phyloP scores from a whole-genome alignment of 2,329 filamentous ascomycete species.

The Moelleriella libera region DNA sequence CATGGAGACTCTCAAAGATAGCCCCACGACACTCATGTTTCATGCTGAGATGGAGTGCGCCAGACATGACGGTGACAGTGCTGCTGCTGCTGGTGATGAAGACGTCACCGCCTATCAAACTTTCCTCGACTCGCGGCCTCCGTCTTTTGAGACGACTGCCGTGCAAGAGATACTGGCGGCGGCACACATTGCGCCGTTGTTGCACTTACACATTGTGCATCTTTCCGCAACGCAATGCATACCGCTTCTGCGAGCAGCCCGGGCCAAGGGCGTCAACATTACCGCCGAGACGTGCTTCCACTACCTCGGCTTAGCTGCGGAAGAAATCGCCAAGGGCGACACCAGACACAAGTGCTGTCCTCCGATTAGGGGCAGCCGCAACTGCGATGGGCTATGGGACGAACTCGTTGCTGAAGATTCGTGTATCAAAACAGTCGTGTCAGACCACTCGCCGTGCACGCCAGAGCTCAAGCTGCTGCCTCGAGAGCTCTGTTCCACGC shows the following conservation, averaged over 20 bases:
- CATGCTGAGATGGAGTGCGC: constrained; percentile 93
- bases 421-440: constrained; percentile 83
- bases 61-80: constrained; percentile 27
- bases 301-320: constrained; percentile 74
- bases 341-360: constrained; percentile 93
- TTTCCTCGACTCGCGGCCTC: constrained; percentile 81
- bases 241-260: constrained; percentile 62
- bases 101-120: constrained; percentile 70
- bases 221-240: constrained; percentile 82
- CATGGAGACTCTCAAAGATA: constrained; percentile 66
- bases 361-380: constrained; percentile 67
- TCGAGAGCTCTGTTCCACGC: constrained; percentile 33
- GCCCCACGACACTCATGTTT: constrained; percentile 91
- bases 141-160: constrained; percentile 81
- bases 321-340: constrained; percentile 71
- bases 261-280: constrained; percentile 62
- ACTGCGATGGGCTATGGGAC: constrained; percentile 77
- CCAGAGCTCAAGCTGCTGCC: constrained; percentile 86
- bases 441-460: constrained; percentile 92
- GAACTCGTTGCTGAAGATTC: constrained; percentile 60
- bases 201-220: constrained; percentile 88
- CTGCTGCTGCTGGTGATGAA: neutral
- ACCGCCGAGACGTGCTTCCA: constrained; percentile 95
- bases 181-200: constrained; percentile 62
- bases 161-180: constrained; percentile 76